phyloP scores from a whole-genome alignment of 129 eudicot species.

The Flaveria brownii region DNA sequence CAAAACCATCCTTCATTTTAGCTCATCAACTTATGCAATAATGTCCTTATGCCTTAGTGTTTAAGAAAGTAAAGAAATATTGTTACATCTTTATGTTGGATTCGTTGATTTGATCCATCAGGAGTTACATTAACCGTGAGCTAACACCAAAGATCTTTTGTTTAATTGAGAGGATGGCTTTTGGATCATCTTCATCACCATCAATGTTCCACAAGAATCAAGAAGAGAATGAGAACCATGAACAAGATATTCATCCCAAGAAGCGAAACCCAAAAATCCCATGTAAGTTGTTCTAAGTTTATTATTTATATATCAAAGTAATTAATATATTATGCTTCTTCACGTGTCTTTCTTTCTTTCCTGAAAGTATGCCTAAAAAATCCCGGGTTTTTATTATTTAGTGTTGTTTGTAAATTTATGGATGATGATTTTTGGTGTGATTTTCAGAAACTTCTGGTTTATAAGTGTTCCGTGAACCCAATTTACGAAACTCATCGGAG shows the following conservation, averaged over 20 bases:
- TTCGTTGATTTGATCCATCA: neutral
- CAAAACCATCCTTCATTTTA: neutral
- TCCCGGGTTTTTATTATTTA: no score
- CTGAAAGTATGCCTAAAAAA: no score
- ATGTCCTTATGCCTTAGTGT: neutral
- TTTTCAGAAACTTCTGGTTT: no score
- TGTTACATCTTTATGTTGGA: neutral
- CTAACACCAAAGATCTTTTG: no score
- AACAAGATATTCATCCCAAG: conserved; percentile 10
- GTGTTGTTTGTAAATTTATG: neutral
- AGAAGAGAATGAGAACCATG: neutral
- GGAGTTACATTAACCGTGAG: no score
- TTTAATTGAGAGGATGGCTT: conserved; percentile 1
- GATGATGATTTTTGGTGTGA: neutral
- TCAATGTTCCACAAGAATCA: neutral
- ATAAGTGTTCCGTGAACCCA: no score
- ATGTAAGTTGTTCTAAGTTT: conserved; percentile 11
- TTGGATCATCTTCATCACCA: conserved; percentile 8
- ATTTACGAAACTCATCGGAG: no score
- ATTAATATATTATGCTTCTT: neutral
- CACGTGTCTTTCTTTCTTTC: neutral
- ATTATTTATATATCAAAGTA: neutral
- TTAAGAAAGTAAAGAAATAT: no score
- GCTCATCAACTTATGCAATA: no score
- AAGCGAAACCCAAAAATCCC: conserved; percentile 8